A percentile compares a stretch with the other conserved stretches of the same genome.
phyloP scores from a whole-genome alignment of 1,139 yeast species.

The Lodderomyces pseudojiufengensis region DNA sequence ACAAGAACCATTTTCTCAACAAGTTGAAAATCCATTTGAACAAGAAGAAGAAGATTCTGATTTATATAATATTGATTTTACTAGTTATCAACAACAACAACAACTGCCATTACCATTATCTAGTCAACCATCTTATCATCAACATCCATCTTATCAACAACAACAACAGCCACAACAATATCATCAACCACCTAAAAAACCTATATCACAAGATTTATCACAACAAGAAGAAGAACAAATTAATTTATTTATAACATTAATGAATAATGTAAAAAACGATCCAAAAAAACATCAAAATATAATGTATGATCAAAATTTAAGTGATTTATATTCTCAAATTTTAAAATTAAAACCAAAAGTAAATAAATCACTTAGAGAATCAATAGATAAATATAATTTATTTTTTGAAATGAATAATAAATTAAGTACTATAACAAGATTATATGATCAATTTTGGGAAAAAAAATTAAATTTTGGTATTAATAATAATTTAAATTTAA shows the following conservation, averaged over 20 bases:
- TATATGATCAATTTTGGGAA: constrained; percentile 78
- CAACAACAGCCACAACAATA: constrained; percentile 1
- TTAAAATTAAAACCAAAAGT: constrained; percentile 71
- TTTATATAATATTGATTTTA: constrained; percentile 23
- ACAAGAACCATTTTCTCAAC: constrained; percentile 8
- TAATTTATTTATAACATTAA: constrained; percentile 62
- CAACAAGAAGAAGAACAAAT: constrained; percentile 66
- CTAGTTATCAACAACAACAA: constrained; percentile 8
- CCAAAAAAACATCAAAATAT: constrained; percentile 49
- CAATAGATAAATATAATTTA: constrained; percentile 64
- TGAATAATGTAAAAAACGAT: constrained; percentile 52
- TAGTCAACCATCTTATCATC: constrained; percentile 5
- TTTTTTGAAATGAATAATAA: constrained; percentile 80
- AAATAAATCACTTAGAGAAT: constrained; percentile 58
- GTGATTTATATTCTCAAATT: constrained; percentile 62
- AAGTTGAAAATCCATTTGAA: constrained; percentile 3
- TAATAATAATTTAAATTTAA: too few species aligned
- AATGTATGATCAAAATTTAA: constrained; percentile 57
- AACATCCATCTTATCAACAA: constrained; percentile 7
- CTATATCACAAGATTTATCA: constrained; percentile 37
- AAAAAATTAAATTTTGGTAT: constrained; percentile 54
- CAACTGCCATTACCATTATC: constrained; percentile 4
- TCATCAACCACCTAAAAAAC: constrained; percentile 11
- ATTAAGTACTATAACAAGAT: constrained; percentile 69
- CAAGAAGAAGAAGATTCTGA: constrained; percentile 20